Base-by-base conservation (phyloP, 2,329 filamentous ascomycete species). In the Paecilomyces fulvus region DNA sequence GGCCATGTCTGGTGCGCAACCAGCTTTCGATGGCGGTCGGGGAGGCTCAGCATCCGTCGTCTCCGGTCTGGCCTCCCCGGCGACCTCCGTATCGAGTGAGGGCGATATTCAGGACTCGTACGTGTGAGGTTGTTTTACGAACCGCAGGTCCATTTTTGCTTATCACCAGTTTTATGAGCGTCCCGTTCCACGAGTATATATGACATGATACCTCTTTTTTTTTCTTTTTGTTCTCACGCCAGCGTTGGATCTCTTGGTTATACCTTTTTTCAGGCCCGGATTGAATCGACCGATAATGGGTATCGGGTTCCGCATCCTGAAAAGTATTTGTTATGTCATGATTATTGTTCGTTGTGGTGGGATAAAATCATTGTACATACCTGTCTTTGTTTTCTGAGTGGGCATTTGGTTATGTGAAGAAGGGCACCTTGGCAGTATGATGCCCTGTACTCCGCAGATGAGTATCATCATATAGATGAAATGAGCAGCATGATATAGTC, bases 1-100 rank as follows among this genome's bases (percentile, higher is more conserved):
- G 11, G 61, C 64, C 1, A 64, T 69, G 53, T 58, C 64, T 31
- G 65, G 66, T 6, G 55, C 65, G 1, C 65, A 64, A 17, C 51
- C 54, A 5, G 54, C 58, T 23, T 60, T 56, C 9, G 65, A 59
- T 21, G 61, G 58, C 10, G 60, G 52, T 6, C 56, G 54, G 12
- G 61, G 58, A 2, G 64, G 65, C 17, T 68, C 68, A 0, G 71
- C 70, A 2, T 73, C 71, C 17, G 69, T 71, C 3, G 66, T 73
- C 6, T 73, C 71, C 4, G 71, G 72, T 0, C 58, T 74, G 5
- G 71, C 67, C 3, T 73, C 65, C 8, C 72, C 71, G 1, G 71
- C 70, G 20, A 73, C 71, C 3, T 71, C 70, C 12, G 56, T 68
- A 17, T 52, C 48, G 54, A 70, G 69, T 58, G 68, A 67, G 11